Conservation (phyloP, 352 stramenopile genomes). For the Phytophthora pseudosyringae region DNA sequence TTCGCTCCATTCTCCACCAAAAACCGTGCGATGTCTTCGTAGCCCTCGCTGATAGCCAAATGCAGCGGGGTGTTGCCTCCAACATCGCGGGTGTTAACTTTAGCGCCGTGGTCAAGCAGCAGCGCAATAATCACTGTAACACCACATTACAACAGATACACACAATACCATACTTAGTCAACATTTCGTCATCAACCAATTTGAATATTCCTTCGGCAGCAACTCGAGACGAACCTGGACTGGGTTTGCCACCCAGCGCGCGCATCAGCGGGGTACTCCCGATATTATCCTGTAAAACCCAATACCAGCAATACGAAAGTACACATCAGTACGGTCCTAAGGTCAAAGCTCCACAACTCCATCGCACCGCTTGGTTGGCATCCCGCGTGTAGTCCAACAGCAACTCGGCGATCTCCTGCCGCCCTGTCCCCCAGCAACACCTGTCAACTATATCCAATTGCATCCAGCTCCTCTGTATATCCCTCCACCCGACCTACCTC, state of each 20-base stretch:
- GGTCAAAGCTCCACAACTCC: not conserved
- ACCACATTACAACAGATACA: not conserved
- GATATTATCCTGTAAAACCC: slow-evolving; percentile 50
- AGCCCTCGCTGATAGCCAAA: slow-evolving; percentile 66
- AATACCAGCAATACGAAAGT: not conserved
- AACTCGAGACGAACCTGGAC: slow-evolving; percentile 41
- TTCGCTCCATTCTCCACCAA: slow-evolving; percentile 67
- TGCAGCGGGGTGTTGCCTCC: slow-evolving; percentile 76
- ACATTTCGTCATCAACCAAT: not conserved
- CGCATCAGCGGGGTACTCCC: slow-evolving; percentile 71
- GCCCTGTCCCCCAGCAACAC: slow-evolving; percentile 34
- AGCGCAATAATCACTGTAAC: slow-evolving; percentile 59
- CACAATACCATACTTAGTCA: not conserved
- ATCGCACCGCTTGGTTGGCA: slow-evolving; percentile 64
- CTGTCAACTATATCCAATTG: not conserved
- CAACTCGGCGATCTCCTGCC: slow-evolving; percentile 70
- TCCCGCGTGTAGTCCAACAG: slow-evolving; percentile 72
- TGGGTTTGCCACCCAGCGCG: slow-evolving; percentile 61
- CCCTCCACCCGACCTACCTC: slow-evolving; percentile 36
- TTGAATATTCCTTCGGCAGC: not conserved
- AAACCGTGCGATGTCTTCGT: slow-evolving; percentile 66
- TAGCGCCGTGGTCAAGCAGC: slow-evolving; percentile 68
- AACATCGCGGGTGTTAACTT: slow-evolving; percentile 61
- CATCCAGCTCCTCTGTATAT: not conserved
- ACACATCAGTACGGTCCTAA: not conserved